Base-by-base conservation (phyloP, 495 filamentous ascomycete species). In the Thermothielavioides terrestris region DNA sequence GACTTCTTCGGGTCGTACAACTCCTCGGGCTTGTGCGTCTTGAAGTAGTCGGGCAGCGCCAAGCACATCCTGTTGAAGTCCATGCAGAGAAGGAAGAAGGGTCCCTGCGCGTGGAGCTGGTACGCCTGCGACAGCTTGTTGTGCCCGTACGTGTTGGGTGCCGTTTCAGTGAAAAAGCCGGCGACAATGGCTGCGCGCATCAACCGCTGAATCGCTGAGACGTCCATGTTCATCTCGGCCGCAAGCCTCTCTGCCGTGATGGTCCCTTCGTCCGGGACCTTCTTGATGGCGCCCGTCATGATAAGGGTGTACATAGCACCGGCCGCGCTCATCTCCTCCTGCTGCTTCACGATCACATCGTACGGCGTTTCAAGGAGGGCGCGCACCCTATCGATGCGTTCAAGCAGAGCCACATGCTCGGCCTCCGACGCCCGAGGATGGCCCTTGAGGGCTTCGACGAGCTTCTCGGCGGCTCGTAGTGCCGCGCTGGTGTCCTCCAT, bases 21-120 rank as follows among this genome's bases (percentile, higher is more conserved):
- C 25, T 64, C 63, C 21, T 58, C 47, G 17, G 59, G 54, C 25
- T 35, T 27, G 38, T 66, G 61, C 9, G 58, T 56, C 28, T 55
- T 53, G 42, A 68, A 53, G 46, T 68, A 68, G 21, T 63, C 54
- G 8, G 61, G 61, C 10, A 63, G 50, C 26, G 36, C 21, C 23
- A 43, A 14, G 39, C 36, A 55, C 23, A 38, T 45, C 25, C 42
- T 42, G 39, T 44, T 54, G 45, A 59, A 54, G 30, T 62, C 59
- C 36, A 60, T 49, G 42, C 44, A 52, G 21, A 50, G 40, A 15
- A 58, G 37, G 25, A 56, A 57, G 41, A 60, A 46, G 17, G 42
- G 37, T 18, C 56, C 53, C n/a, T 54, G 35, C 4, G 46, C 46
- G 20, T 49, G 10, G 12, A 52, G 43, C 30, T 44, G 41, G 27